Evolutionary conservation across 2,329 filamentous ascomycete species (phyloP).

Genomic region (Colletotrichum tropicale): DNA sequence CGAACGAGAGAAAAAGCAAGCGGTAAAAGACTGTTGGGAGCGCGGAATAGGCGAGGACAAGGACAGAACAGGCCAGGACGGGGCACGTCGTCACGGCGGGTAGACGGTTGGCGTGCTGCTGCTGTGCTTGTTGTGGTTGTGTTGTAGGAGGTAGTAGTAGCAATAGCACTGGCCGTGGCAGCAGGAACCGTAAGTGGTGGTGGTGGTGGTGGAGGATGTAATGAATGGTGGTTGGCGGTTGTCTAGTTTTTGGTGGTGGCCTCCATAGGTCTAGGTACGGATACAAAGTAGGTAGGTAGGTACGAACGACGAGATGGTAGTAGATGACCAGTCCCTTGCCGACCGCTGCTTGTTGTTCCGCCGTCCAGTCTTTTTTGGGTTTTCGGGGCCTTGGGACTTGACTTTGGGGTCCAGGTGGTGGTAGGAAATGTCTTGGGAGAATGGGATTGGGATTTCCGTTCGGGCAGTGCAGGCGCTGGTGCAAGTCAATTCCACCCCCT

Average conservation of each 20-base stretch:
- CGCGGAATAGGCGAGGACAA: conserved; percentile 3
- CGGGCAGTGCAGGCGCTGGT: not conserved
- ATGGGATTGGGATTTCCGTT: not conserved
- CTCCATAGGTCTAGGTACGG: not conserved
- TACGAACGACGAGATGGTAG: not conserved
- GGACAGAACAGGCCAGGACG: not conserved
- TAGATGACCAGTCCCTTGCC: not conserved
- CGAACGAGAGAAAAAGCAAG: conserved; percentile 9
- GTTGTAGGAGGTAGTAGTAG: not conserved
- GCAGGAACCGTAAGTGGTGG: not conserved
- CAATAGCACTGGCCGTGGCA: not conserved
- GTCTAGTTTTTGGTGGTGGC: not conserved
- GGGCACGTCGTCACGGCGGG: conserved; percentile 15
- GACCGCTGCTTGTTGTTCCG: not conserved
- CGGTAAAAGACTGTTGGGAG: conserved; percentile 10
- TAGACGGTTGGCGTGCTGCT: not conserved
- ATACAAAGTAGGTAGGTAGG: not conserved
- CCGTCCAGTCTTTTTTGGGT: not conserved
- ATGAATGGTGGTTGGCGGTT: not conserved
- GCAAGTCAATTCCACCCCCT: not conserved
- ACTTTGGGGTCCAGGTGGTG: not conserved
- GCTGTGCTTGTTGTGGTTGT: not conserved
- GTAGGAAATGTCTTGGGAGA: not conserved
- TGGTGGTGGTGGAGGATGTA: not conserved
- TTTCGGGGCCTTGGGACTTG: not conserved